Evolutionary conservation across 202 grass and related monocot genomes (phyloP).

Genomic region (Setaria italica): DNA sequence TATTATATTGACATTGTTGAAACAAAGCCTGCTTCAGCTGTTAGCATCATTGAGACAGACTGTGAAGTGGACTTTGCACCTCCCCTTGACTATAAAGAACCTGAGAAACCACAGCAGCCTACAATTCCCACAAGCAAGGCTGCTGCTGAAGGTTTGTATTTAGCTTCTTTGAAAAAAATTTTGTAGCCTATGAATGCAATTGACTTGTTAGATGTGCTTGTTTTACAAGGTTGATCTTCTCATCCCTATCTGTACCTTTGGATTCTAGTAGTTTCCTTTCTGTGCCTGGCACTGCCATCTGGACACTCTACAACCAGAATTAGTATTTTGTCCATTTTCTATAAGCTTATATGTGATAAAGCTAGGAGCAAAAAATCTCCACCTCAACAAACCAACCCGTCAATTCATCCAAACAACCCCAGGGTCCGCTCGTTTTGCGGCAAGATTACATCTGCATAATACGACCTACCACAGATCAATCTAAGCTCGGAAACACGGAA

Average conservation of each 20-base stretch:
- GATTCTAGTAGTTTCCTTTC: neutral
- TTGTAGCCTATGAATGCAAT: neutral
- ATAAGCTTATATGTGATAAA: neutral
- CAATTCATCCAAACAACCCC: too few relatives aligned
- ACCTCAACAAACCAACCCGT: too few relatives aligned
- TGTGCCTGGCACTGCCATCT: constrained; percentile 15
- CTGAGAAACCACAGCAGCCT: constrained; percentile 52
- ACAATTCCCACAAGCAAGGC: constrained; percentile 50
- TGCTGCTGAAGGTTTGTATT: constrained; percentile 65
- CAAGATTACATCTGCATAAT: too few relatives aligned
- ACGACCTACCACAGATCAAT: too few relatives aligned
- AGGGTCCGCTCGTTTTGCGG: too few relatives aligned
- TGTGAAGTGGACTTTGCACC: constrained; percentile 96
- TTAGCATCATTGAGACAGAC: constrained; percentile 93
- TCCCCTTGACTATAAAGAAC: constrained; percentile 90
- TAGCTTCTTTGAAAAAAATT: constrained; percentile 28
- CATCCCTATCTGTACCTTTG: neutral
- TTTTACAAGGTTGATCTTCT: neutral
- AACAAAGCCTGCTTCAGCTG: constrained; percentile 79
- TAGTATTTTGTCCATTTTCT: constrained; percentile 16
- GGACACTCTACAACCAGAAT: constrained; percentile 5
- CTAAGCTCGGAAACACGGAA: too few relatives aligned
- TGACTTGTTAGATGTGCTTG: constrained; percentile 13
- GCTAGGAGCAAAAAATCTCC: too few relatives aligned
- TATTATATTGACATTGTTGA: constrained; percentile 96